phyloP scores from a whole-genome alignment of 2,329 filamentous ascomycete genomes.

The Fusarium sp. region DNA sequence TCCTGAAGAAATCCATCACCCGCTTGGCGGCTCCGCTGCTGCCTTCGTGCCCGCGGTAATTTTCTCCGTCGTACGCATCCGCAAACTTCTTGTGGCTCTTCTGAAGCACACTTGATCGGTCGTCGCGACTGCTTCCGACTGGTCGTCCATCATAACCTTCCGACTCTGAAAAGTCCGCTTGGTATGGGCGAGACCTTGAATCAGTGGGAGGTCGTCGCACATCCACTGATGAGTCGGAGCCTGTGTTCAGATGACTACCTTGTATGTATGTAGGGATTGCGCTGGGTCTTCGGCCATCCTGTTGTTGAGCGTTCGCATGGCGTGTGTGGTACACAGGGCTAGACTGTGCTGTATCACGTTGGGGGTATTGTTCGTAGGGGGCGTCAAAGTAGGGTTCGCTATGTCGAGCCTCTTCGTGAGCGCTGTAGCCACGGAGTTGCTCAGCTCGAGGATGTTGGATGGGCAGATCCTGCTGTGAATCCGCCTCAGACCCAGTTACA shows the following conservation, averaged over 20 bases:
- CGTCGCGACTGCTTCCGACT: constrained; percentile 49
- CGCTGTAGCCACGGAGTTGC: constrained; percentile 45
- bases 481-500: constrained; percentile 54
- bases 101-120: constrained; percentile 70
- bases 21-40: constrained; percentile 87
- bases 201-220: constrained; percentile 52
- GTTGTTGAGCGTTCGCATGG: constrained; percentile 51
- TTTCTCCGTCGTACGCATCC: constrained; percentile 84
- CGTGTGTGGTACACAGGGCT: constrained; percentile 53
- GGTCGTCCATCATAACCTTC: constrained; percentile 54
- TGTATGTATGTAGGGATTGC: constrained; percentile 59
- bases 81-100: constrained; percentile 89
- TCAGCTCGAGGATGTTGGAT: constrained; percentile 55
- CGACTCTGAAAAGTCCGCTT: constrained; percentile 52
- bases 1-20: constrained; percentile 98
- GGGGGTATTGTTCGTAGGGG: constrained; percentile 48
- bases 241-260: constrained; percentile 57
- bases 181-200: constrained; percentile 53
- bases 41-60: constrained; percentile 73
- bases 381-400: constrained; percentile 52
- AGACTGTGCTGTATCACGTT: constrained; percentile 45
- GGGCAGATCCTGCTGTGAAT: constrained; percentile 62
- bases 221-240: constrained; percentile 64
- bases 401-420: constrained; percentile 47
- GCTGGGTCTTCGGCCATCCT: constrained; percentile 51